Base-by-base conservation (phyloP, 225 moss, liverwort and hornwort genomes). In the Antitrichia curtipendula region DNA sequence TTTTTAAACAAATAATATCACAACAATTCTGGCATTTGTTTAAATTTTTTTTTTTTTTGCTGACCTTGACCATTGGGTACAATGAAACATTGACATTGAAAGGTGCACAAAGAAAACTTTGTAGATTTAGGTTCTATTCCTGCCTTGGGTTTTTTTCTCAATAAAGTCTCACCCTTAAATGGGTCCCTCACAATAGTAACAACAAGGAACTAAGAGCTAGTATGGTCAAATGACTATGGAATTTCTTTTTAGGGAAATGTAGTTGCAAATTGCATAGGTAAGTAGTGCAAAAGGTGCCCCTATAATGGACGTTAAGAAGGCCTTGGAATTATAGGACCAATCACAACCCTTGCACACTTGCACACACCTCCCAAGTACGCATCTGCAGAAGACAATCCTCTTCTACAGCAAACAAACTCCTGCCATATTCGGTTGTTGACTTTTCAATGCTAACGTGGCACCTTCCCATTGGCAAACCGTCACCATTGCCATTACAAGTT, bases 31-130 rank as follows among this genome's bases (percentile, higher is more conserved):
- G 1, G 3, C 14, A 40, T 24, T 15, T 69, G 8, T 3, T 23
- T 13, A 66, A 68, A 38, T 4, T 7, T 13, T 22, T 16, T 34
- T 70, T 25, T n/a, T n/a, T n/a, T n/a, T n/a, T n/a, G 8, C 5
- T 5, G 1, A 14, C 15, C 25, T 0, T 25, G 0, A 25, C 7
- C 15, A 41, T 2, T 20, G 5, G 25, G 1, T 47, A 31, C 2
- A 23, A 1, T 31, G 18, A 73, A n/a, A n/a, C n/a, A n/a, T n/a
- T n/a, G 47, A 19, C 19, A 13, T 66, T 18, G 7, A 29, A 29
- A 82, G 6, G 12, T 29, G 7, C 29, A 53, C 1, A 1, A 21
- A 82, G 15, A 68, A n/a, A 38, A 53, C 29, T 53, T 52, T 53
- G 6, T 6, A 53, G 4, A 50, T 52, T 28, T 10, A 12, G 38